Evolutionary conservation across 208 protist genomes (phyloP).

Genomic region (Naegleria gruberi): DNA sequence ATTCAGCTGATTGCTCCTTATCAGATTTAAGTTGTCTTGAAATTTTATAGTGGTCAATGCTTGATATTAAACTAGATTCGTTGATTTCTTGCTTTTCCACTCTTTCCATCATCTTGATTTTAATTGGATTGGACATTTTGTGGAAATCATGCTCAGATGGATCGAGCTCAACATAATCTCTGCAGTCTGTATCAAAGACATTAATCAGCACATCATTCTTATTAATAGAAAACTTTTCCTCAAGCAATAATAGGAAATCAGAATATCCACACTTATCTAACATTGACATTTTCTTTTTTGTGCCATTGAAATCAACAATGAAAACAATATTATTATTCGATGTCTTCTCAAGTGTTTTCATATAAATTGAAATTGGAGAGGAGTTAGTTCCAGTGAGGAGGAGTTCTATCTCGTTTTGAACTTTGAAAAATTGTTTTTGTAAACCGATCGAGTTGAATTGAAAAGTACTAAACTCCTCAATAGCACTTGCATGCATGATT

Average conservation of each 20-base stretch:
- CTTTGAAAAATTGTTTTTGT: not conserved
- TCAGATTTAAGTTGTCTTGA: not conserved
- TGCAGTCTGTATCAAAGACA: not conserved
- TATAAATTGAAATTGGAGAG: not conserved
- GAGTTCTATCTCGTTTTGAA: not conserved
- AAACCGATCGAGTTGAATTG: not conserved
- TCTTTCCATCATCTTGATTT: not conserved
- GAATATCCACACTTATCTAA: not conserved
- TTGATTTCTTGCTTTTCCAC: not conserved
- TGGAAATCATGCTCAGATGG: not conserved
- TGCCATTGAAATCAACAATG: not conserved
- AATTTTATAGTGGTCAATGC: not conserved
- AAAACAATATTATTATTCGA: not conserved
- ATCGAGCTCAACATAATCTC: not conserved
- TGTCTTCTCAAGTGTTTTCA: not conserved
- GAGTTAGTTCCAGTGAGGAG: not conserved
- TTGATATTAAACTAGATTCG: not conserved
- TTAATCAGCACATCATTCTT: not conserved
- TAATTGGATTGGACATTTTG: not conserved
- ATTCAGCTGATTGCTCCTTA: not conserved
- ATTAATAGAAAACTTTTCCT: not conserved
- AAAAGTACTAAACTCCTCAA: not conserved
- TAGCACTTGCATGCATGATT: too few relatives aligned
- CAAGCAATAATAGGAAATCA: not conserved
- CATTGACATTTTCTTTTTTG: not conserved